Evolutionary conservation across 129 eudicot genomes (phyloP).

Genomic region (Deinandra increscens): DNA sequence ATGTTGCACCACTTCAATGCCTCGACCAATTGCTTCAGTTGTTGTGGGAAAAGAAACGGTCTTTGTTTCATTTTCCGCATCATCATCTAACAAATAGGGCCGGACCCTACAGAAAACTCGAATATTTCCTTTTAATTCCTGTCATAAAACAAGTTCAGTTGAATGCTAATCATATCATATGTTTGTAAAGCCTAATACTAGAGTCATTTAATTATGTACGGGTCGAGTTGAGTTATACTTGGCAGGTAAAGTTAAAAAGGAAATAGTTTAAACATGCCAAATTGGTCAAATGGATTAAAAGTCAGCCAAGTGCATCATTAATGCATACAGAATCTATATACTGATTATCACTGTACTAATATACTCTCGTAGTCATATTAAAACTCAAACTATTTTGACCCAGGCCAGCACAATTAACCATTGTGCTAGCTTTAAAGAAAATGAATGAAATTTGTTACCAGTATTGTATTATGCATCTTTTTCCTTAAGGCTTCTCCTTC

Average conservation of each 20-base stretch:
- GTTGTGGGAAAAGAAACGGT: constrained; percentile 64
- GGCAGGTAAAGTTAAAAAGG: neutral
- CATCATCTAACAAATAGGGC: constrained; percentile 75
- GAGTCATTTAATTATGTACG: neutral
- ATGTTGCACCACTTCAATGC: constrained; percentile 80
- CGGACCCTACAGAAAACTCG: constrained; percentile 97
- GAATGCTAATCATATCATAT: neutral
- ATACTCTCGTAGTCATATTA: no score
- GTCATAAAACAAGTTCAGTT: constrained; percentile 17
- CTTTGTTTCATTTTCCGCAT: constrained; percentile 47
- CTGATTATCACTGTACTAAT: neutral
- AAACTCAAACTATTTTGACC: neutral
- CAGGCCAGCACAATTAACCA: neutral
- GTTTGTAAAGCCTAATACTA: neutral
- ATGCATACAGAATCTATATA: no score
- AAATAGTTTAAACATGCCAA: neutral
- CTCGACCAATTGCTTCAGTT: constrained; percentile 66
- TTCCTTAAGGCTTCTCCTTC: constrained; percentile 90
- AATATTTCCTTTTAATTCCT: constrained; percentile 96
- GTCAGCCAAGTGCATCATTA: neutral
- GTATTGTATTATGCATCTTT: constrained; percentile 83
- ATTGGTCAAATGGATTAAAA: neutral
- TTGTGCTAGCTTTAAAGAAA: neutral
- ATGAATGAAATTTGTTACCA: constrained; percentile 41
- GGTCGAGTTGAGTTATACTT: neutral